A percentile compares a stretch with the other conserved stretches of the same genome.
phyloP scores from a whole-genome alignment of 805 yeast species.

The Helenozyma rhizophorensis region DNA sequence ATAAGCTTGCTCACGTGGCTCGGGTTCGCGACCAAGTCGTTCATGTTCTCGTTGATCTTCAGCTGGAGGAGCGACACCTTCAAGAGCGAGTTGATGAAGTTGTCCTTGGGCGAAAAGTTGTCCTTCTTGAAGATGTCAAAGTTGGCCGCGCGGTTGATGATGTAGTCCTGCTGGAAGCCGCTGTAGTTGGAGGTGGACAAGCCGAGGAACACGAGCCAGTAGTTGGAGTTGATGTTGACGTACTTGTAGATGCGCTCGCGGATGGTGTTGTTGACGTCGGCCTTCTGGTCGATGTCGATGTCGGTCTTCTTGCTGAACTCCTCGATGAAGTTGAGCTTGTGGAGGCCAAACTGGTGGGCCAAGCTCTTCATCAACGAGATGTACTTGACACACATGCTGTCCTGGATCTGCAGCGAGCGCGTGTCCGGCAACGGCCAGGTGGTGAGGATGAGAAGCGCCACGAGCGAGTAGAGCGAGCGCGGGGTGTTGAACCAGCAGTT shows the following conservation, averaged over 20 bases:
- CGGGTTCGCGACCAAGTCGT: conserved; percentile 23
- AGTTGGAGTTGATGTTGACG: conserved; percentile 39
- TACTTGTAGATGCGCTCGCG: conserved; percentile 41
- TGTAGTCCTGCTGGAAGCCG: conserved; percentile 31
- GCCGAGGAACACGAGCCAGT: conserved; percentile 40
- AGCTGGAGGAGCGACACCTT: conserved; percentile 34
- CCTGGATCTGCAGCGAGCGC: conserved; percentile 20
- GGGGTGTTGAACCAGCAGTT: conserved; percentile 45
- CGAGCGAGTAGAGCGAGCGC: conserved; percentile 35
- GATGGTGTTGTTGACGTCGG: conserved; percentile 29
- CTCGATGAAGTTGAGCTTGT: conserved; percentile 35
- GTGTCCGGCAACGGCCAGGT: conserved; percentile 42
- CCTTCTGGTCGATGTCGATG: conserved; percentile 20
- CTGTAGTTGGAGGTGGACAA: conserved; percentile 25
- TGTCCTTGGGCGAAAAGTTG: conserved; percentile 13
- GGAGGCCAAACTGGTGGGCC: conserved; percentile 40
- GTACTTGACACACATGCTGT: conserved; percentile 33
- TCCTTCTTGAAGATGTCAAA: conserved; percentile 18
- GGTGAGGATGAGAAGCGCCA: conserved; percentile 37
- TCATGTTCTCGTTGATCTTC: conserved; percentile 37
- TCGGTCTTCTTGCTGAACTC: conserved; percentile 36
- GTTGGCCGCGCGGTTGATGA: conserved; percentile 30
- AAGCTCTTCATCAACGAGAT: conserved; percentile 36
- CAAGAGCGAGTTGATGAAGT: conserved; percentile 21
- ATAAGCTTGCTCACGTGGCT: conserved; percentile 29